Evolutionary conservation across 345 rosid species (phyloP).

Genomic region (Crucihimalaya himalaica): DNA sequence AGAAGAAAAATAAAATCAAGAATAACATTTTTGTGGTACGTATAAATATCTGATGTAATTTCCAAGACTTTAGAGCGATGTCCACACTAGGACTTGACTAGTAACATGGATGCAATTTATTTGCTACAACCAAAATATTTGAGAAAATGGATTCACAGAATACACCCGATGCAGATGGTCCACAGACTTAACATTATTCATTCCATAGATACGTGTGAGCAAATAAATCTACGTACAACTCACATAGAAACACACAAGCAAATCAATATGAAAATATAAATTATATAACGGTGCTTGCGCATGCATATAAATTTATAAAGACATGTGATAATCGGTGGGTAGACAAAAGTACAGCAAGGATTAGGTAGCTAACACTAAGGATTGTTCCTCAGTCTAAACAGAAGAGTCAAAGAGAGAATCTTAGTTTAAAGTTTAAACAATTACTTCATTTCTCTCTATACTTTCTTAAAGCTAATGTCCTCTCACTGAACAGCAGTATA

Average conservation of each 20-base stretch:
- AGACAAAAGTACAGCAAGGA: constrained; percentile 43
- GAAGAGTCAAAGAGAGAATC: constrained; percentile 46
- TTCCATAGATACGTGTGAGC: constrained; percentile 39
- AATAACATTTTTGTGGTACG: constrained; percentile 11
- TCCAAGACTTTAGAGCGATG: constrained; percentile 27
- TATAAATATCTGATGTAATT: constrained; percentile 16
- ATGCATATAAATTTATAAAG: constrained; percentile 36
- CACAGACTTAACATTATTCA: constrained; percentile 36
- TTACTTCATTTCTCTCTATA: constrained; percentile 16
- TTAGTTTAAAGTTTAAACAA: constrained; percentile 38
- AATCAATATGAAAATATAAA: constrained; percentile 7
- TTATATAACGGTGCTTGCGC: constrained; percentile 32
- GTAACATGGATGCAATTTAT: constrained; percentile 34
- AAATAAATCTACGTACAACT: constrained; percentile 37
- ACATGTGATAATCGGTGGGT: constrained; percentile 42
- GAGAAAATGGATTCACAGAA: constrained; percentile 35
- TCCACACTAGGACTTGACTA: constrained; percentile 35
- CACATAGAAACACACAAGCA: constrained; percentile 30
- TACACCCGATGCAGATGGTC: constrained; percentile 40
- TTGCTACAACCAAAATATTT: constrained; percentile 34
- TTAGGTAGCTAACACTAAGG: constrained; percentile 47
- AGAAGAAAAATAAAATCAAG: neutral
- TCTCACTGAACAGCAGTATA: constrained; percentile 16
- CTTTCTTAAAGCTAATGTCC: constrained; percentile 25
- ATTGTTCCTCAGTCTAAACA: constrained; percentile 45